Conservation (phyloP, 2,329 filamentous ascomycete genomes). For the Penicillium sp. region DNA sequence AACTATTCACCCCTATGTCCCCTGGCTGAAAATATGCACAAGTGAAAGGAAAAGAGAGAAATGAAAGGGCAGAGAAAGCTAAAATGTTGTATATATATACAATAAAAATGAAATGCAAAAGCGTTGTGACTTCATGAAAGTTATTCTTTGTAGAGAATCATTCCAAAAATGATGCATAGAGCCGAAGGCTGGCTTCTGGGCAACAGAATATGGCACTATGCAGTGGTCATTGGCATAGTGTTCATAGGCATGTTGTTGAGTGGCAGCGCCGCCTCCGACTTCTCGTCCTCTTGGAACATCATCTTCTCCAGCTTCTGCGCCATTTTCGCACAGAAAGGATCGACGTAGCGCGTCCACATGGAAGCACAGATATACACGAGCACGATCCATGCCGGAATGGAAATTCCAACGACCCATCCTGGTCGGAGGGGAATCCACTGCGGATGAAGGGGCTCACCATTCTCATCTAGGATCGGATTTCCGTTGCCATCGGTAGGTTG, state of each 20-base stretch:
- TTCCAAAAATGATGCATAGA: conserved; percentile 1
- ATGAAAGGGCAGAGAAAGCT: neutral
- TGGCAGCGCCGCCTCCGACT: conserved; percentile 30
- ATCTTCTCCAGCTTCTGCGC: conserved; percentile 52
- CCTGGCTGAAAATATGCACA: neutral
- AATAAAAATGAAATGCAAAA: neutral
- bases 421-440: conserved; percentile 45
- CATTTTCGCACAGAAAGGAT: conserved; percentile 52
- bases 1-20: neutral
- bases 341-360: conserved; percentile 57
- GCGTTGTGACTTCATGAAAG: conserved; percentile 1
- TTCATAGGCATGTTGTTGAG: conserved; percentile 29
- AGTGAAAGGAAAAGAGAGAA: neutral
- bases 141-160: neutral
- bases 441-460: conserved; percentile 39
- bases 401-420: conserved; percentile 43
- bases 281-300: conserved; percentile 50
- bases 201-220: neutral
- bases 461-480: conserved; percentile 37
- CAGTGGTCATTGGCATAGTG: conserved; percentile 6
- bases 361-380: conserved; percentile 53
- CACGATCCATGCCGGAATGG: conserved; percentile 51
- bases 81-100: conserved; percentile 3
- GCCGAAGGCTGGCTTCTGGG: neutral
- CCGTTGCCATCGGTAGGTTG: conserved; percentile 21